These are phyloP conservation scores for Dendrothele bispora DNA, from an alignment of 768 basidiomycete species.

Conservation along the genomic window DNA sequence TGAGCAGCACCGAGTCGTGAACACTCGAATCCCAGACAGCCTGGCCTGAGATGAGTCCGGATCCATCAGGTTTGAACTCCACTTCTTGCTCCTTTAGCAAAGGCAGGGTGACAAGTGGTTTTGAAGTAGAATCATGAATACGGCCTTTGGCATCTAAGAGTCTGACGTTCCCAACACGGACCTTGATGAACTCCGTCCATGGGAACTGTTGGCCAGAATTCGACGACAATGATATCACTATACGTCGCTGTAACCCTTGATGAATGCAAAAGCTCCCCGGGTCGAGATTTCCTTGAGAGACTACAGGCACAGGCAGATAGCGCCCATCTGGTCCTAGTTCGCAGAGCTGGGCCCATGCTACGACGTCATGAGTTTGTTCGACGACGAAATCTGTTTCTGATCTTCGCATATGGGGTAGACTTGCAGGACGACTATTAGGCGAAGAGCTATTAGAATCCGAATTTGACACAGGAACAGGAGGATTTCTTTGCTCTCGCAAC, in stretches of 20 bases:
- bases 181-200: conserved; percentile 77
- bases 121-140: conserved; percentile 75
- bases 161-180: conserved; percentile 82
- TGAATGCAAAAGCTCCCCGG: conserved; percentile 86
- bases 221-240: conserved; percentile 75
- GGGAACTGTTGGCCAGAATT: conserved; percentile 89
- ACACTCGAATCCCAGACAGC: conserved; percentile 93
- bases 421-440: conserved; percentile 39
- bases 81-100: conserved; percentile 70
- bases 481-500: conserved; percentile 73
- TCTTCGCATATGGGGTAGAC: conserved; percentile 77
- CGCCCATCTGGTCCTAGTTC: conserved; percentile 85
- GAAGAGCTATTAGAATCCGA: conserved; percentile 22
- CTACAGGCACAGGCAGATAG: conserved; percentile 81
- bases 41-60: conserved; percentile 63
- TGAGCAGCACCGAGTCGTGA: conserved; percentile 83
- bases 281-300: conserved; percentile 73
- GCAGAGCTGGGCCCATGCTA: conserved; percentile 81
- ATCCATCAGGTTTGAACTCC: conserved; percentile 84
- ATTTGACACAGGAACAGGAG: conserved; percentile 34
- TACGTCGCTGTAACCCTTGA: conserved; percentile 89
- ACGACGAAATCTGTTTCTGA: conserved; percentile 91
- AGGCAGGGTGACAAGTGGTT: conserved; percentile 69
- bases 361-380: conserved; percentile 88
- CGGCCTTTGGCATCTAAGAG: conserved; percentile 83